phyloP scores from a whole-genome alignment of 768 basidiomycete species.

The Holtermannia corniformis region DNA sequence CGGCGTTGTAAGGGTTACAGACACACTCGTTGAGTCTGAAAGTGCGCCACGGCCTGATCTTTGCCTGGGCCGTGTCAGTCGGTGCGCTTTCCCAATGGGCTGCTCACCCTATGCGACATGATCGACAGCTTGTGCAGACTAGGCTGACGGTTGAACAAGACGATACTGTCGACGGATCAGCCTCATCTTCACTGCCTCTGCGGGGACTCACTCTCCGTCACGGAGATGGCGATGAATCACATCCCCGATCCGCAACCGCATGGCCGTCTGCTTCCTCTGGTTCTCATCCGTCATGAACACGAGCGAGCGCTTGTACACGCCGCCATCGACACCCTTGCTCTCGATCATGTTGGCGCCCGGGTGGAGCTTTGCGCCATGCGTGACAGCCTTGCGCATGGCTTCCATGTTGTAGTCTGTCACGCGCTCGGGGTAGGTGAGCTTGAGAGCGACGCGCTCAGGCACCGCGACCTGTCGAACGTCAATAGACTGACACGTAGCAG shows the following conservation, averaged over 20 bases:
- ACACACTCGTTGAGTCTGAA: slow-evolving; percentile 98
- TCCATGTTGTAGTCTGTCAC: slow-evolving; percentile 87
- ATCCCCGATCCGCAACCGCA: slow-evolving; percentile 74
- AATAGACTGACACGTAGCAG: neutral
- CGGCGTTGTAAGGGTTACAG: slow-evolving; percentile 96
- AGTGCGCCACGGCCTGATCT: slow-evolving; percentile 92
- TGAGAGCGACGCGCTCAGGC: slow-evolving; percentile 86
- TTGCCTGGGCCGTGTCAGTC: slow-evolving; percentile 48
- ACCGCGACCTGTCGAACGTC: slow-evolving; percentile 56
- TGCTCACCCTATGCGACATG: slow-evolving; percentile 85
- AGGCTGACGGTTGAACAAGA: slow-evolving; percentile 96
- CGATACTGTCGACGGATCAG: slow-evolving; percentile 49
- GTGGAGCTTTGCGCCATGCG: slow-evolving; percentile 81
- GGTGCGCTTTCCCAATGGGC: neutral
- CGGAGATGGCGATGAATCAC: slow-evolving; percentile 87
- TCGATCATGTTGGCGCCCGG: slow-evolving; percentile 70
- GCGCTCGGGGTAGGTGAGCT: slow-evolving; percentile 91
- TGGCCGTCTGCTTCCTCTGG: slow-evolving; percentile 51
- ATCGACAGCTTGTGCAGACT: slow-evolving; percentile 98
- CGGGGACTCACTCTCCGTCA: slow-evolving; percentile 63
- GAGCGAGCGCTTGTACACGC: slow-evolving; percentile 19
- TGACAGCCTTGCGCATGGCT: slow-evolving; percentile 59
- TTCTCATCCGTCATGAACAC: slow-evolving; percentile 28
- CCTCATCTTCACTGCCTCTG: neutral
- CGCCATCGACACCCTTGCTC: slow-evolving; percentile 13